Evolutionary conservation across 352 stramenopile genomes (phyloP), one percentile per base, ranked within the genome.

Genomic region (Blastocystis sp.): DNA sequence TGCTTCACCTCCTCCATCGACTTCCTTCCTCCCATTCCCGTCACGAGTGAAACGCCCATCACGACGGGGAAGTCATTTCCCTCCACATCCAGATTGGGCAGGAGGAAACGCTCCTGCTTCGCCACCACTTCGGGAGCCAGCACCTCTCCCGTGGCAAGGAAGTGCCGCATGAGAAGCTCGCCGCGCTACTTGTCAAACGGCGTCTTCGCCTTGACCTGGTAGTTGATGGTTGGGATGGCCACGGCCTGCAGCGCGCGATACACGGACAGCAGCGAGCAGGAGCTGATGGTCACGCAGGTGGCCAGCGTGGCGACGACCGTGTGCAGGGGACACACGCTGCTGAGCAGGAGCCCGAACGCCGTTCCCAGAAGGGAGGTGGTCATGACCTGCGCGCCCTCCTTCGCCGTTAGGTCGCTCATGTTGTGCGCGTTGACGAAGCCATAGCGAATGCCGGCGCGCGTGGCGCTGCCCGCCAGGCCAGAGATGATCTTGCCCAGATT

Each of bases 341-440:
- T 57, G 6, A 87, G 28, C 40, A 60, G 2, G 19, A 90, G 54
- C 21, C 89, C 81, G 21, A 88, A 57, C 43, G 52, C 34, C 42
- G 88, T 89, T 54, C 93, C 93, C 7, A 94, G 45, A 38, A 98
- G 93, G 57, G 93, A 97, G 28, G 95, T 94, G 34, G 95, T 90
- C 70, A 98, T 97, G 28, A 91, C 92, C 91, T 98, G 96, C 3
- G 94, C 96, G 6, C 95, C 95, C 40, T 94, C 91, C 90, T 98
- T 98, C 57, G 95, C 96, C 11, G 96, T 98, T 24, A 98, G 92
- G 91, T 98, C 96, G 3, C 94, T 95, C 54, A 98, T 91, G 91
- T 98, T 98, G 74, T 94, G 92, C 59, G 90, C 89, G 34, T 93
- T 91, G n/a, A 94, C 92, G 42, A 98, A 94, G 52, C 94, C 95